Base-by-base conservation (phyloP, 208 protist genomes). In the Lotmaria passim region DNA sequence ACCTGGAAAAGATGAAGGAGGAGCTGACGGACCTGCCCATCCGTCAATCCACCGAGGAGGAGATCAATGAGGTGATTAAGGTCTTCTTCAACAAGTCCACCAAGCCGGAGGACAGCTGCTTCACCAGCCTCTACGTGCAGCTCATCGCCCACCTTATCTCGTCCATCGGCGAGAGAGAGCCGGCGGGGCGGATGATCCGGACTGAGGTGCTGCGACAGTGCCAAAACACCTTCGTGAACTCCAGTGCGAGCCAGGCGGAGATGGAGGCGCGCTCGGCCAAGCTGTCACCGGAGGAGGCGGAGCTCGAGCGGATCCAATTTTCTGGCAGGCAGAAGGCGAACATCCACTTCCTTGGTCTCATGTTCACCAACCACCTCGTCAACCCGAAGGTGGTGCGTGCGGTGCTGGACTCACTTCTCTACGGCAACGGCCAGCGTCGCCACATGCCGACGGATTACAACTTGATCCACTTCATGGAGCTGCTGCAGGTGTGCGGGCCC, bases 61-160 rank as follows among this genome's bases (percentile, higher is more conserved):
- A 96, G 60, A 96, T 96, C 52, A 56, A 83, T 39, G 73, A 93
- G 41, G 91, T 96, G 14, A 89, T 96, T 67, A 75, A 89, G 34
- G 82, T 90, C 5, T 89, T 96, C 72, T 96, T 94, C 67, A 79
- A 89, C 71, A 94, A 96, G 82, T 89, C 86, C 1, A 94, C 86
- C 19, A 83, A 82, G 43, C 88, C 86, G 39, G 86, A 92, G 71
- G 88, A 96, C 31, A 84, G 62, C 56, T 81, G 77, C 63, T 96
- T 86, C 82, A 83, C 88, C 4, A 69, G 72, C 28, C 80, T 92
- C 26, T 96, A 96, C 81, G 85, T 94, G 24, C 75, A 91, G 58
- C 85, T 96, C 47, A 74, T 96, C 28, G 61, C 59, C 12, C 72
- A 93, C 57, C 82, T 96, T 28, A 88, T 96, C 68, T 63, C 57